phyloP scores from a whole-genome alignment of 2,329 filamentous ascomycete genomes.

The Boeremia lycopersici region DNA sequence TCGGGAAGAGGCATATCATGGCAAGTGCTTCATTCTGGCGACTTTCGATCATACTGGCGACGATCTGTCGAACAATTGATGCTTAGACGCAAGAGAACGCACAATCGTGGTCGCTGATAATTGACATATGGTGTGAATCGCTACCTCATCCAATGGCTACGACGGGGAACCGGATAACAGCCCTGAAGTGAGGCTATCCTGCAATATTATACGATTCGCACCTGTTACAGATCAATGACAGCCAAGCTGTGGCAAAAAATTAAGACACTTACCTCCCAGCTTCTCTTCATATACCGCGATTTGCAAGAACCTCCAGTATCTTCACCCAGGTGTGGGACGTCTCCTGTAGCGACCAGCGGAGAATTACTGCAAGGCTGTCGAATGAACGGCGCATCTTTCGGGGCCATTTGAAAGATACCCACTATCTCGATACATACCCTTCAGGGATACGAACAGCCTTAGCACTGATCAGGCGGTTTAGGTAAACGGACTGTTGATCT shows the following conservation, averaged over 20 bases:
- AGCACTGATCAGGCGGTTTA: slow-evolving; percentile 2
- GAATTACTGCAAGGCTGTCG: neutral
- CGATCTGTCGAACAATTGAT: neutral
- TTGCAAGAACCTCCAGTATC: neutral
- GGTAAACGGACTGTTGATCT: slow-evolving; percentile 9
- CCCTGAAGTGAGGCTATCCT: slow-evolving; percentile 1
- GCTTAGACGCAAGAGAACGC: slow-evolving; percentile 1
- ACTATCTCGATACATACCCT: slow-evolving; percentile 13
- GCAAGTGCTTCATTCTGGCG: slow-evolving; percentile 36
- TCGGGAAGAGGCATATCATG: slow-evolving; percentile 35
- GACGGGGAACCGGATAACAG: slow-evolving; percentile 2
- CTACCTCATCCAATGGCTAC: neutral
- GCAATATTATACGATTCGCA: neutral
- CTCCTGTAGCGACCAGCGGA: slow-evolving; percentile 6
- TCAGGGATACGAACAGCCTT: slow-evolving; percentile 5
- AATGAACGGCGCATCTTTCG: neutral
- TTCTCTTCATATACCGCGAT: neutral
- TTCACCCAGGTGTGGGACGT: neutral
- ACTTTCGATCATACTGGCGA: slow-evolving; percentile 30
- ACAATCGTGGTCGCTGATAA: neutral
- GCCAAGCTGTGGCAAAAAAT: neutral
- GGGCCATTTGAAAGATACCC: slow-evolving; percentile 13
- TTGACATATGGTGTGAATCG: slow-evolving; percentile 1
- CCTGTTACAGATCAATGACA: neutral
- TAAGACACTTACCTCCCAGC: neutral